phyloP scores from a whole-genome alignment of 805 yeast genomes.

The Myxozyma mucilagina region DNA sequence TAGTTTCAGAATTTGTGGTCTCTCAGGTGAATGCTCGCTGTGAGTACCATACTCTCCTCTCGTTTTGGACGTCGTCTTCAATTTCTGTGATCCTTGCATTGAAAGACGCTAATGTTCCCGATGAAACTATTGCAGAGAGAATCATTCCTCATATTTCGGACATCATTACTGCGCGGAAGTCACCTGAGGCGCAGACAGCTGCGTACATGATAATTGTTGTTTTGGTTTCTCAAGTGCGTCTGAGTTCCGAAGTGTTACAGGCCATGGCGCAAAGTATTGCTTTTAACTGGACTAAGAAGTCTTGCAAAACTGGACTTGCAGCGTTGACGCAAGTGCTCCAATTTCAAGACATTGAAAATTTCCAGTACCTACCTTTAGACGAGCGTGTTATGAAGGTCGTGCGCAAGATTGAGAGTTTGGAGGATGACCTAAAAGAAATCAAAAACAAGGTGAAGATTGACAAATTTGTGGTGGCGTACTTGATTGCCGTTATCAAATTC shows the following conservation, averaged over 20 bases:
- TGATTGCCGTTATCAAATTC: constrained; percentile 48
- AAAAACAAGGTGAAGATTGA: constrained; percentile 40
- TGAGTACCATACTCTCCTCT: constrained; percentile 66
- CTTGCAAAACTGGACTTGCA: constrained; percentile 24
- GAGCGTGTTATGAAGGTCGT: constrained; percentile 26
- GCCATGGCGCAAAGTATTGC: constrained; percentile 65
- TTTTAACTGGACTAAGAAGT: constrained; percentile 41
- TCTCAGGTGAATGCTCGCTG: constrained; percentile 54
- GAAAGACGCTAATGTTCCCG: constrained; percentile 44
- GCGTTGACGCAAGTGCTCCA: constrained; percentile 27
- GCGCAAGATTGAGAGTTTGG: constrained; percentile 32
- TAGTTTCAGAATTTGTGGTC: constrained; percentile 59
- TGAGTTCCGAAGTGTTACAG: constrained; percentile 53
- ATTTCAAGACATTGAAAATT: constrained; percentile 26
- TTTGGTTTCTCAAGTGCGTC: constrained; percentile 67
- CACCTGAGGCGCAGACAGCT: constrained; percentile 69
- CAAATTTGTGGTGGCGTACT: constrained; percentile 48
- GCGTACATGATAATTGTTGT: constrained; percentile 83
- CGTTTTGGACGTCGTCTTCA: constrained; percentile 74
- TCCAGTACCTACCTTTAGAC: constrained; percentile 28
- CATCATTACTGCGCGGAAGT: constrained; percentile 34
- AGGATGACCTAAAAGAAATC: constrained; percentile 34
- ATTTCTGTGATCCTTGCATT: constrained; percentile 68
- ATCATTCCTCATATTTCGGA: constrained; percentile 41
- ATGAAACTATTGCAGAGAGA: constrained; percentile 41